These are phyloP conservation scores for Paraphaeosphaeria minitans DNA, from an alignment of 2,329 filamentous ascomycete species.

Conservation along the genomic window DNA sequence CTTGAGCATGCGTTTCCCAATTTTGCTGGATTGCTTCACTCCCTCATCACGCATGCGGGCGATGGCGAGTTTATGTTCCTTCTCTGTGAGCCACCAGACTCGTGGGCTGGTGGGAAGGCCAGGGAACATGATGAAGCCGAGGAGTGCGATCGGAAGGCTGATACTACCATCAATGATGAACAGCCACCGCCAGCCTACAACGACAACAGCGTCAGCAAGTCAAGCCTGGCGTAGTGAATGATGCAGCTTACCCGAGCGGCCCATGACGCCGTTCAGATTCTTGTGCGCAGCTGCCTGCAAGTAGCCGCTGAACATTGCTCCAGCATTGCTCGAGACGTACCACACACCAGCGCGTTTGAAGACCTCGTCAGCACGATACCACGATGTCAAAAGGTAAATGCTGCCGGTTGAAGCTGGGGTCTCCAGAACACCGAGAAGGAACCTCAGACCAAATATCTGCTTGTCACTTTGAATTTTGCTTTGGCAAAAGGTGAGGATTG, in stretches of 20 bases:
- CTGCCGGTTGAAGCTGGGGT: conserved; percentile 35
- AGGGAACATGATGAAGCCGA: conserved; percentile 59
- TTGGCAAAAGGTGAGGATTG: conserved; percentile 41
- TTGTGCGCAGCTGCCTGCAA: conserved; percentile 58
- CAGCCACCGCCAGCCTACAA: conserved; percentile 53
- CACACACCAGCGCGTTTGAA: conserved; percentile 61
- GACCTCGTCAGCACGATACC: conserved; percentile 49
- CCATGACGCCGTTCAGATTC: conserved; percentile 50
- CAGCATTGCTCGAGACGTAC: conserved; percentile 57
- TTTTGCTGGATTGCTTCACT: conserved; percentile 43
- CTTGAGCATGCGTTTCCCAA: conserved; percentile 51
- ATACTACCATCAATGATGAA: conserved; percentile 63
- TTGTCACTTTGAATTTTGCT: conserved; percentile 35
- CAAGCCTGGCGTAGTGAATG: too few species aligned
- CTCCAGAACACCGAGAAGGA: conserved; percentile 35
- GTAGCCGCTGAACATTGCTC: conserved; percentile 60
- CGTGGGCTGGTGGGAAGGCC: conserved; percentile 55
- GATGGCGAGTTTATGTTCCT: conserved; percentile 29
- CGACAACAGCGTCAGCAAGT: too few species aligned
- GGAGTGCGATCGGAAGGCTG: conserved; percentile 58
- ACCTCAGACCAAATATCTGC: conserved; percentile 43
- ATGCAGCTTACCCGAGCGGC: conserved; percentile 13
- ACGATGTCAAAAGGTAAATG: conserved; percentile 38
- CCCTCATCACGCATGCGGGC: conserved; percentile 29
- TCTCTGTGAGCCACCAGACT: conserved; percentile 53